A percentile compares a stretch with the other conserved stretches of the same genome.
Conservation (phyloP, 179 eudicot species). For the Corrigiola litoralis region DNA sequence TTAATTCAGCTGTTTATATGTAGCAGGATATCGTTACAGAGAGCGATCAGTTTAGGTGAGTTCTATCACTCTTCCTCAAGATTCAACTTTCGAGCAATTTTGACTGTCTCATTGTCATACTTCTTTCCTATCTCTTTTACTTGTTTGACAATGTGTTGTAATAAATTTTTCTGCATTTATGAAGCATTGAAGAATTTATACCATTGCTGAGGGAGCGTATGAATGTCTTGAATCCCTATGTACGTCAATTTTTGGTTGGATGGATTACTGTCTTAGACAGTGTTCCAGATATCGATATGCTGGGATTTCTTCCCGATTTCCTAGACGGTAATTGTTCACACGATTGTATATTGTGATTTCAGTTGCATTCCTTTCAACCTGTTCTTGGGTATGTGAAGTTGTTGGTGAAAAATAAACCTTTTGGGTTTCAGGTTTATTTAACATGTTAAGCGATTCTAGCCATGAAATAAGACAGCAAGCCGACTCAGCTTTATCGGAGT, state of each 20-base stretch:
- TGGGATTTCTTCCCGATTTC: slow-evolving; percentile 99
- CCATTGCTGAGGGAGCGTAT: slow-evolving; percentile 97
- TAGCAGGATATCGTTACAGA: slow-evolving; percentile 96
- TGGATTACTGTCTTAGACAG: slow-evolving; percentile 99
- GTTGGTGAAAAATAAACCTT: slow-evolving; percentile 19
- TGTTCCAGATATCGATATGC: slow-evolving; percentile 98
- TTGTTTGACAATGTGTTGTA: slow-evolving; percentile 10
- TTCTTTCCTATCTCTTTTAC: background rate
- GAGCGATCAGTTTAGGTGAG: slow-evolving; percentile 96
- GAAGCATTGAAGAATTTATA: slow-evolving; percentile 98
- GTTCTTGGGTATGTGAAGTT: too few species aligned
- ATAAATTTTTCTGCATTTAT: slow-evolving; percentile 12
- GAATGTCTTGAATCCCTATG: slow-evolving; percentile 96
- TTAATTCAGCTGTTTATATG: slow-evolving; percentile 15
- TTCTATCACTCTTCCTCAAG: slow-evolving; percentile 8
- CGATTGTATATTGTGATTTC: slow-evolving; percentile 1
- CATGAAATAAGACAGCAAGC: slow-evolving; percentile 99
- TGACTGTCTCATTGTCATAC: background rate
- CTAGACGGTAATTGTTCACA: slow-evolving; percentile 70
- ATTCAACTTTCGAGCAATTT: background rate
- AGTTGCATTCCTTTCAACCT: too few species aligned
- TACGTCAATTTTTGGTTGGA: slow-evolving; percentile 98
- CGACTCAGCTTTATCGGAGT: slow-evolving; percentile 95
- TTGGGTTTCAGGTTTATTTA: slow-evolving; percentile 73
- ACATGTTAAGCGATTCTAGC: slow-evolving; percentile 96